phyloP scores from a whole-genome alignment of 306 rosid genomes.

The Betula pendula region DNA sequence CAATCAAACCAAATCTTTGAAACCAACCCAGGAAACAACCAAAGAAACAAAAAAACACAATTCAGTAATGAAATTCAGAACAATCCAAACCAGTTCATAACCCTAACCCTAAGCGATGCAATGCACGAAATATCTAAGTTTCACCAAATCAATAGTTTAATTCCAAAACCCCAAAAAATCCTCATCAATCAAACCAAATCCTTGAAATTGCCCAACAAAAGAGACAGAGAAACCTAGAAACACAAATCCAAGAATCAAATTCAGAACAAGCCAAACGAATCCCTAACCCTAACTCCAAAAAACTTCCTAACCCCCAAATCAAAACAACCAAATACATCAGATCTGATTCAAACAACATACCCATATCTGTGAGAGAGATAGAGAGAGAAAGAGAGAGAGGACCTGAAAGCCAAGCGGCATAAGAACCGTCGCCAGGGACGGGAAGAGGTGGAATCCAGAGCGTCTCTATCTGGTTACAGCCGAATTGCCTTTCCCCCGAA shows the following conservation, averaged over 20 bases:
- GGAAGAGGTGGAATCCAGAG: slow-evolving; percentile 93
- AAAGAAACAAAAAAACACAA: too few relatives aligned
- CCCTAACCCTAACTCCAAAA: slow-evolving; percentile 16
- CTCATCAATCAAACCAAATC: background rate
- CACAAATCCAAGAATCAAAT: background rate
- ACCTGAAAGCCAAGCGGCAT: slow-evolving; percentile 80
- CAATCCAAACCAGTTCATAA: background rate
- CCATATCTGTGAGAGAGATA: background rate
- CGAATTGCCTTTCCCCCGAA: slow-evolving; percentile 14
- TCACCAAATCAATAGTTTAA: background rate
- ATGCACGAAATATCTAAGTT: background rate
- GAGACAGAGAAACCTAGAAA: background rate
- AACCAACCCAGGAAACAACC: background rate
- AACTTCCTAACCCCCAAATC: background rate
- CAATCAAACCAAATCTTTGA: background rate
- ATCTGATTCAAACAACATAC: background rate
- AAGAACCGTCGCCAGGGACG: slow-evolving; percentile 96
- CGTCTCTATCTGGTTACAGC: slow-evolving; percentile 28
- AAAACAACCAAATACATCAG: background rate
- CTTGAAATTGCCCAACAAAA: background rate
- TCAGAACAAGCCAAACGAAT: background rate
- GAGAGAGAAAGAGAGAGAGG: slow-evolving; percentile 11
- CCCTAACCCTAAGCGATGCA: background rate
- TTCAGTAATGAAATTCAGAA: too few relatives aligned
- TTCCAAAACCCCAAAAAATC: background rate